These are phyloP conservation scores for Tetracladium maxilliforme DNA, from an alignment of 2,329 filamentous ascomycete species.

Conservation along the genomic window DNA sequence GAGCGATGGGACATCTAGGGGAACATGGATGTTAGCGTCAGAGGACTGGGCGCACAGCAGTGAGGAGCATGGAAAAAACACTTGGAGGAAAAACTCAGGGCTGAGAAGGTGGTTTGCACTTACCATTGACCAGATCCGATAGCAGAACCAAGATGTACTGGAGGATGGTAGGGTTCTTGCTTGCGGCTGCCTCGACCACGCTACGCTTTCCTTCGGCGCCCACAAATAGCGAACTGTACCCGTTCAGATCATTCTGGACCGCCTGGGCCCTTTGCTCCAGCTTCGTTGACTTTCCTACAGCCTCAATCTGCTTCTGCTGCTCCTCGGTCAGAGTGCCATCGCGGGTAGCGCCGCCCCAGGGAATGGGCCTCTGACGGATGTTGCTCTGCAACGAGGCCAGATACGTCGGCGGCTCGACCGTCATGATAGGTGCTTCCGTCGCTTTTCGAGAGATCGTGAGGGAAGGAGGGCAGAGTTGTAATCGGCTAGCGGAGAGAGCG, in stretches of 20 bases:
- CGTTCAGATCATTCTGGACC: conserved; percentile 65
- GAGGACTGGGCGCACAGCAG: not conserved
- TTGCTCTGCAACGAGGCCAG: conserved; percentile 85
- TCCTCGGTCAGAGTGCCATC: conserved; percentile 87
- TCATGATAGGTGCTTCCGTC: conserved; percentile 61
- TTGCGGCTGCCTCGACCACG: conserved; percentile 71
- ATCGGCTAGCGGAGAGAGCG: too few relatives aligned
- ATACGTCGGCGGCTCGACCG: conserved; percentile 83
- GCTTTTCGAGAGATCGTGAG: too few relatives aligned
- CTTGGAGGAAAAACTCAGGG: conserved; percentile 1
- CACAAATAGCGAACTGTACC: conserved; percentile 68
- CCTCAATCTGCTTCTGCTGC: conserved; percentile 89
- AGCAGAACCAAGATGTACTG: conserved; percentile 90
- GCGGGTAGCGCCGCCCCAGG: conserved; percentile 92
- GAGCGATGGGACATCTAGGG: conserved; percentile 62
- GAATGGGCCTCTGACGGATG: conserved; percentile 88
- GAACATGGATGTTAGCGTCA: conserved; percentile 4
- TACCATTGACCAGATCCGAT: conserved; percentile 77
- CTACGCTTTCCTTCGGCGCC: conserved; percentile 49
- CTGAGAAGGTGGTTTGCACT: conserved; percentile 9
- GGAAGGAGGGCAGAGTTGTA: too few relatives aligned
- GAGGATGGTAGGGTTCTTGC: conserved; percentile 80
- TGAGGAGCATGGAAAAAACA: not conserved
- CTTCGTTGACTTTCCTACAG: conserved; percentile 89
- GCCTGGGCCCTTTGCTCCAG: conserved; percentile 77